A percentile compares a stretch with the other conserved stretches of the same genome.
These are phyloP conservation scores for Tetrastigma voinierianum DNA, from an alignment of 164 flowering plant species.

Conservation along the genomic window DNA sequence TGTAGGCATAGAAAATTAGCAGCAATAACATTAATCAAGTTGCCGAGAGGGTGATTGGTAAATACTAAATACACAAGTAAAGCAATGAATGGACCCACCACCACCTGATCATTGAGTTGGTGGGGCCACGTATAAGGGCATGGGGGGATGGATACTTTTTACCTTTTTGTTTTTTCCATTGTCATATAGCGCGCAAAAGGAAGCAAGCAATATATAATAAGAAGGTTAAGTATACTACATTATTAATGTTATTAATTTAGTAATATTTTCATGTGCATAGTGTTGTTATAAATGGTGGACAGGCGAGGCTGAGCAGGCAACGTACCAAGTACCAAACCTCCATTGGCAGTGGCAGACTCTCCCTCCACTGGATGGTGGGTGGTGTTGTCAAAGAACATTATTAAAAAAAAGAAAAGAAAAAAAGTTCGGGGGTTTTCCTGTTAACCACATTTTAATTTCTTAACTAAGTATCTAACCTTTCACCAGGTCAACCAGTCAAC, in stretches of 20 bases:
- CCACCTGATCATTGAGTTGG: slow-evolving; percentile 21
- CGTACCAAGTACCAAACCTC: slow-evolving; percentile 8
- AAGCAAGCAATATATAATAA: too few relatives aligned
- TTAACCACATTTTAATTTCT: slow-evolving; percentile 21
- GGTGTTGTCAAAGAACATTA: not conserved
- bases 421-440: slow-evolving; percentile 2
- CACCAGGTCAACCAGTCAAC: slow-evolving; percentile 38
- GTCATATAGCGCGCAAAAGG: too few relatives aligned
- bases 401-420: not conserved
- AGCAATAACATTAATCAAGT: slow-evolving; percentile 4
- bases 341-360: slow-evolving; percentile 1
- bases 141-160: slow-evolving; percentile 24
- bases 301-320: slow-evolving; percentile 5
- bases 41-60: slow-evolving; percentile 17
- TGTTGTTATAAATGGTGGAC: not conserved
- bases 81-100: slow-evolving; percentile 21
- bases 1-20: too few relatives aligned
- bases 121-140: slow-evolving; percentile 43
- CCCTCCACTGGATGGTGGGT: not conserved
- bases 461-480: too few relatives aligned
- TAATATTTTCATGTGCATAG: slow-evolving; percentile 1
- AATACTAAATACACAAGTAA: slow-evolving; percentile 14
- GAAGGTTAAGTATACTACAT: too few relatives aligned
- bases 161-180: not conserved
- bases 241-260: slow-evolving; percentile 7